Percentiles rank a stretch among this genome's conserved stretches.
Evolutionary conservation across 345 rosid species (phyloP).

Genomic region (Angophora floribunda): DNA sequence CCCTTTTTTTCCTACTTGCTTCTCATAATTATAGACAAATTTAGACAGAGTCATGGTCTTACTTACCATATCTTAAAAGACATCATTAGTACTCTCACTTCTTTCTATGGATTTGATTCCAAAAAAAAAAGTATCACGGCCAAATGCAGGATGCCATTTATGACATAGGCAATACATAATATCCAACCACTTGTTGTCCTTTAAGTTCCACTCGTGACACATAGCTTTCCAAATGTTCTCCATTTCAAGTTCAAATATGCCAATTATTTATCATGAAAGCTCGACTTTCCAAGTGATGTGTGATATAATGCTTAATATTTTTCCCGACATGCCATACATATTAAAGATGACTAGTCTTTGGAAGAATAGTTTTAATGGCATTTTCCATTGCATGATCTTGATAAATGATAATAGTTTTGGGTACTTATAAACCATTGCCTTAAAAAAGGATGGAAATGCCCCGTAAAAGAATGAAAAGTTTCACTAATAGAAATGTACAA

Average conservation of each 20-base stretch:
- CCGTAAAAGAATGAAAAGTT: not conserved
- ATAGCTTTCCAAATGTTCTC: no score
- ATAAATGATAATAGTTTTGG: accelerated
- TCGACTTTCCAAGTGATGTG: not conserved
- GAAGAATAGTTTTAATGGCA: not conserved
- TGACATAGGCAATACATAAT: not conserved
- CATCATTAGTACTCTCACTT: not conserved
- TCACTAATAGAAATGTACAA: not conserved
- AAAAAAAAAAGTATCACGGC: not conserved
- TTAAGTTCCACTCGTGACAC: not conserved
- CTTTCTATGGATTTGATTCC: not conserved
- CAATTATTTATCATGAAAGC: not conserved
- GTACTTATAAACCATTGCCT: not conserved
- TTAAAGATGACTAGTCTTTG: not conserved
- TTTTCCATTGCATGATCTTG: not conserved
- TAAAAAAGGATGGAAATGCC: not conserved
- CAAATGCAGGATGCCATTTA: not conserved
- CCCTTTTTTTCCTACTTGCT: not conserved
- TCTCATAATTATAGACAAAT: no score
- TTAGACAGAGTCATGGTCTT: not conserved
- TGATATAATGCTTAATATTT: not conserved
- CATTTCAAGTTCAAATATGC: not conserved
- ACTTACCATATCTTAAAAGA: not conserved
- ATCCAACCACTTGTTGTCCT: not conserved
- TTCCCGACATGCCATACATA: not conserved